These are phyloP conservation scores for Heliamphora exappendiculata DNA, from an alignment of 148 eudicot species.

Conservation along the genomic window DNA sequence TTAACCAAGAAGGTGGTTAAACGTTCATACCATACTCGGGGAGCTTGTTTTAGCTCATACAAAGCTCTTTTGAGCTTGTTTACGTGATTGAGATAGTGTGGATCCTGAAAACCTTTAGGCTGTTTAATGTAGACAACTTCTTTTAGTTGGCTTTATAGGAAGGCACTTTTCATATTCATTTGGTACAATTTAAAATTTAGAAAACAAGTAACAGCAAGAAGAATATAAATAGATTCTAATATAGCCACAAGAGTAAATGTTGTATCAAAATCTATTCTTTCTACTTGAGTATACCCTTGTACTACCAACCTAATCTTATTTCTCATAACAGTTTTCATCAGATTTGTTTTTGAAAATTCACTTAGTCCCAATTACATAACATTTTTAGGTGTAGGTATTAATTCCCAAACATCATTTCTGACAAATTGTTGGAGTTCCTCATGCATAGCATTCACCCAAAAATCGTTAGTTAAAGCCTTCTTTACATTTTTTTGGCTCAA, in stretches of 20 bases:
- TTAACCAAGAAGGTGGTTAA: not conserved
- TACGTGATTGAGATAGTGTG: not conserved
- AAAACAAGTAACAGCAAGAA: not conserved
- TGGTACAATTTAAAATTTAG: not conserved
- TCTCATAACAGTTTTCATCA: not conserved
- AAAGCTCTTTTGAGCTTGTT: not conserved
- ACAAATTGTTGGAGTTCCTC: not conserved
- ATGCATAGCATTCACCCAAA: not conserved
- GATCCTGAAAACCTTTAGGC: not conserved
- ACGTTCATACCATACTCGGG: not conserved
- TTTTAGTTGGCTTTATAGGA: not conserved
- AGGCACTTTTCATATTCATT: not conserved
- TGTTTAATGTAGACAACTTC: not conserved
- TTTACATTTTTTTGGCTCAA: not conserved
- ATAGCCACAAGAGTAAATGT: not conserved
- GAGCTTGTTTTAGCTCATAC: not conserved
- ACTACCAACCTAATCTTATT: not conserved
- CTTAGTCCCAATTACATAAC: not conserved
- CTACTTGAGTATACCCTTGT: not conserved
- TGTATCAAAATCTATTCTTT: not conserved
- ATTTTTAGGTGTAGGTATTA: not conserved
- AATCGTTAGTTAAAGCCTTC: not conserved
- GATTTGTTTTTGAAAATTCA: not conserved
- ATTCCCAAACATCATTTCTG: not conserved
- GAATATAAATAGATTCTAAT: not conserved